Evolutionary conservation across 495 filamentous ascomycete species (phyloP), one percentile per base, ranked within the genome.

Genomic region (Pseudomonodictys pantanalensis): DNA sequence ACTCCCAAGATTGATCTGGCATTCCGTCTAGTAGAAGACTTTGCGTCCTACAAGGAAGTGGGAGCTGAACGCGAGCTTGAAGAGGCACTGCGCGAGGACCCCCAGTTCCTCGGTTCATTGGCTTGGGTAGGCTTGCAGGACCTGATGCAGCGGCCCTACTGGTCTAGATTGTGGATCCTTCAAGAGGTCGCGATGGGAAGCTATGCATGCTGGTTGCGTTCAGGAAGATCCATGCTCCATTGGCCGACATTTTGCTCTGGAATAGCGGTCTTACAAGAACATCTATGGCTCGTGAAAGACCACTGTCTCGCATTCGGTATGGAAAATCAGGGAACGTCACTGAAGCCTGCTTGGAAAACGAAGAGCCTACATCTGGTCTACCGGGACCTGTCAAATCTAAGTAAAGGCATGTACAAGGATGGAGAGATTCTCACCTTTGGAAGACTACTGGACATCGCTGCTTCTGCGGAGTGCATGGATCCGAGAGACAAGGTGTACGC

Each of bases 171-270:
- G 3, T 57, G 54, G 54, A 39, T 57, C 26, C 18, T 57, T 2
- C 54, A 57, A 22, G 54, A 57, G 22, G 18, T 57, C 24, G 28
- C 35, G 11, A 47, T 57, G 39, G 54, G 49, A 2, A 23, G 6
- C 23, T 3, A 2, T 20, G 3, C 4, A 39, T 32, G 8, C 3
- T 3, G 4, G 1, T 52, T 3, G 1, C 30, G 5, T 52, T 29
- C 17, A 32, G 49, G n/a, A 11, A 23, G n/a, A 4, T 4, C n/a
- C 6, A 3, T 20, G 4, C 6, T 52, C 3, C 30, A 52, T 5
- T 52, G 49, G 49, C 2, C 4, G 22, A 52, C 49, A 5, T 52
- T 52, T 23, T 52, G 49, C 18, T 3, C 4, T 3, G 49, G 29
- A 15, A 41, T 52, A 11, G 28, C 49, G 30, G 49, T 41, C 18